phyloP scores from a whole-genome alignment of 1,139 yeast species.

The Meyerozyma sp. region DNA sequence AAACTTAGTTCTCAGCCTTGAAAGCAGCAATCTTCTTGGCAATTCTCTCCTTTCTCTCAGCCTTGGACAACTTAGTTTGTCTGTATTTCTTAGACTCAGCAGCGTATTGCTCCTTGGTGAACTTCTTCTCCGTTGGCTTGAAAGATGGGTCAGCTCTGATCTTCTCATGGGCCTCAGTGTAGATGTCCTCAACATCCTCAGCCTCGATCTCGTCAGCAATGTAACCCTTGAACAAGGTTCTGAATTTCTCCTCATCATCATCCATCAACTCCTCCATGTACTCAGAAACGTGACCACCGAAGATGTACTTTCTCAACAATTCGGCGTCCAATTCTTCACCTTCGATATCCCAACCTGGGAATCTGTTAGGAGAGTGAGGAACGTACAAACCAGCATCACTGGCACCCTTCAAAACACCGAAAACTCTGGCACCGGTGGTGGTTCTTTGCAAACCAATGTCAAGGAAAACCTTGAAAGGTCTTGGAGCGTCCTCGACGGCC shows the following conservation, averaged over 20 bases:
- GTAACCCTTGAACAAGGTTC: constrained; percentile 93
- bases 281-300: constrained; percentile 99
- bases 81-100: constrained; percentile 93
- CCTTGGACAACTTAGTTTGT: constrained; percentile 83
- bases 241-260: constrained; percentile 99
- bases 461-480: constrained; percentile 99
- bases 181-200: constrained; percentile 93
- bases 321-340: constrained; percentile 97
- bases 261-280: constrained; percentile 99
- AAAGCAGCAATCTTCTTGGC: constrained; percentile 89
- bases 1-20: constrained; percentile 48
- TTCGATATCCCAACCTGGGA: constrained; percentile 99
- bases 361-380: constrained; percentile 99
- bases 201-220: constrained; percentile 96
- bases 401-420: constrained; percentile 99
- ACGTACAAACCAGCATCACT: constrained; percentile 99
- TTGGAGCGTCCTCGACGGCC: constrained; percentile 99
- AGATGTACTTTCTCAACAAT: constrained; percentile 96
- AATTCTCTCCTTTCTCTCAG: constrained; percentile 84
- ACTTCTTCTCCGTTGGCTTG: constrained; percentile 90
- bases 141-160: constrained; percentile 94
- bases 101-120: constrained; percentile 97
- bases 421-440: constrained; percentile 99
- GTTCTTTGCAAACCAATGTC: constrained; percentile 99
- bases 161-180: constrained; percentile 89